Evolutionary conservation across 2,329 filamentous ascomycete species (phyloP).

Genomic region (Paecilomyces sp.): DNA sequence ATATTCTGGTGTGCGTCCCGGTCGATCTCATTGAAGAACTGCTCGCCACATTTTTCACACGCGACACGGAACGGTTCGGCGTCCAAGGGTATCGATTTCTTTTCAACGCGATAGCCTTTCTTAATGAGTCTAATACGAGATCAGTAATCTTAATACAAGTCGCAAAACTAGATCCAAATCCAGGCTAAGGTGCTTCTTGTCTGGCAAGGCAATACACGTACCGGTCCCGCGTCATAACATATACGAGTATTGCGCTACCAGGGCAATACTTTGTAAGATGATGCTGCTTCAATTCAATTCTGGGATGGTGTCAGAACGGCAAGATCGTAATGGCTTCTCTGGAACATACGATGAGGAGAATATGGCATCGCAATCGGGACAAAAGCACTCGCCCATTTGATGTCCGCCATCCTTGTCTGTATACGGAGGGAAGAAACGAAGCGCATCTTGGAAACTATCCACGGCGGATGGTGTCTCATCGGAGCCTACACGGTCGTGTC

Average conservation of each 20-base stretch:
- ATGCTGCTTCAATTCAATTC: slow-evolving; percentile 19
- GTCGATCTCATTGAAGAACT: slow-evolving; percentile 15
- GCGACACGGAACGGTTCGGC: slow-evolving; percentile 18
- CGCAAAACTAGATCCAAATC: not conserved
- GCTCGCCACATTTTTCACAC: slow-evolving; percentile 17
- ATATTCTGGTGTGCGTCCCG: slow-evolving; percentile 9
- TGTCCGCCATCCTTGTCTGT: slow-evolving; percentile 14
- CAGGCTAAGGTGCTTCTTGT: not conserved
- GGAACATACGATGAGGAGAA: slow-evolving; percentile 20
- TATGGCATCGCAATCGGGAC: slow-evolving; percentile 22
- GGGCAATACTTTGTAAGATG: slow-evolving; percentile 22
- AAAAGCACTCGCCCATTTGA: slow-evolving; percentile 14
- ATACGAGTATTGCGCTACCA: slow-evolving; percentile 19
- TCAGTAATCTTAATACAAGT: not conserved
- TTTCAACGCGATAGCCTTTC: slow-evolving; percentile 24
- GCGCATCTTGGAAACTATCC: slow-evolving; percentile 17
- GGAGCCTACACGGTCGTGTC: slow-evolving; percentile 2
- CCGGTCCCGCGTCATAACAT: slow-evolving; percentile 25
- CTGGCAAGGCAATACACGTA: slow-evolving; percentile 4
- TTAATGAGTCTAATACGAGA: slow-evolving; percentile 17
- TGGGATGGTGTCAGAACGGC: slow-evolving; percentile 5
- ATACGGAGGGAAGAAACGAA: slow-evolving; percentile 20
- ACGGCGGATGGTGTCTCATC: slow-evolving; percentile 10
- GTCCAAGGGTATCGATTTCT: slow-evolving; percentile 17
- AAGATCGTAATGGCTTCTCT: not conserved